Percentiles rank a stretch among this genome's conserved stretches.
These are phyloP conservation scores for Lyophyllum semitale DNA, from an alignment of 768 basidiomycete species.

Conservation along the genomic window DNA sequence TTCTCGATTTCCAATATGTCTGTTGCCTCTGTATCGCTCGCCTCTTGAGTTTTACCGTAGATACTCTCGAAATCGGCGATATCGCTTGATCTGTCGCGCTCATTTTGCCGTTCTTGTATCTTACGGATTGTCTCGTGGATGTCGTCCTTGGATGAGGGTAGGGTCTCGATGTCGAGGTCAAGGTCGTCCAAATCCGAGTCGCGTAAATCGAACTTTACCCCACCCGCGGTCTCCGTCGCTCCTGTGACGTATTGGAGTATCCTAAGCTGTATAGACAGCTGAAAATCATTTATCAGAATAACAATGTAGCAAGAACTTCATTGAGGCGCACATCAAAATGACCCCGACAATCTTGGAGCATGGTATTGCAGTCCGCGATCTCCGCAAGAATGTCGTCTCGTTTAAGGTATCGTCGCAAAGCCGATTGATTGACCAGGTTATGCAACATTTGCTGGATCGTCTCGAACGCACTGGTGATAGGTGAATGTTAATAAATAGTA, in stretches of 20 bases:
- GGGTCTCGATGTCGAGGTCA: not conserved
- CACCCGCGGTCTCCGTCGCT: not conserved
- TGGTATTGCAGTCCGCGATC: slow-evolving; percentile 52
- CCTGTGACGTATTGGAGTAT: slow-evolving; percentile 1
- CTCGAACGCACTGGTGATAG: slow-evolving; percentile 35
- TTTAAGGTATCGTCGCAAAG: slow-evolving; percentile 74
- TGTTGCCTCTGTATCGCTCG: slow-evolving; percentile 43
- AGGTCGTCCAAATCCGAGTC: not conserved
- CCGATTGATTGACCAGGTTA: slow-evolving; percentile 63
- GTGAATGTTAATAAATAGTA: not conserved
- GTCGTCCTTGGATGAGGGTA: slow-evolving; percentile 3
- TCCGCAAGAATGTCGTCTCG: slow-evolving; percentile 64
- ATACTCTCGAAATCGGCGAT: slow-evolving; percentile 40
- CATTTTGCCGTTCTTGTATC: slow-evolving; percentile 34
- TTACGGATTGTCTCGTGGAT: slow-evolving; percentile 14
- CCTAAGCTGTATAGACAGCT: slow-evolving; percentile 1
- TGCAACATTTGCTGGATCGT: slow-evolving; percentile 50
- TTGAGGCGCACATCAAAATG: slow-evolving; percentile 48
- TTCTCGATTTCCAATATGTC: slow-evolving; percentile 40
- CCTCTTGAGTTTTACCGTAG: slow-evolving; percentile 31
- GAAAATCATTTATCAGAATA: not conserved
- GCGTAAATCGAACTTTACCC: too few species aligned
- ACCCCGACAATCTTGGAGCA: slow-evolving; percentile 55
- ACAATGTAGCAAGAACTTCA: not conserved
- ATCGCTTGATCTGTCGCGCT: slow-evolving; percentile 40